Evolutionary conservation across 306 rosid species (phyloP), one percentile per base, ranked within the genome.

Genomic region (Quercus variabilis): DNA sequence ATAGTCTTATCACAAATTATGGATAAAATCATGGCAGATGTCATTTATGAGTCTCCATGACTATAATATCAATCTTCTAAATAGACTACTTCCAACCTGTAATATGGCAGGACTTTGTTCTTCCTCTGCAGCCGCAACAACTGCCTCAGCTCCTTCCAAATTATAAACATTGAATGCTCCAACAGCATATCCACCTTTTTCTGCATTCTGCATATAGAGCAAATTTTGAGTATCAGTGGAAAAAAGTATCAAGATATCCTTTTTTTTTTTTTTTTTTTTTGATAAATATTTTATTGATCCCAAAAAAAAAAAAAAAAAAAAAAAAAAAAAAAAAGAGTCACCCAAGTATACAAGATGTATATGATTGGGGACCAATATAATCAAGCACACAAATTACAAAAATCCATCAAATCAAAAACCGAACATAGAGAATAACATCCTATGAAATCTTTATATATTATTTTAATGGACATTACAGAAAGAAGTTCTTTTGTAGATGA

Each of bases 81-180:
- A 21, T 55, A 55, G 19, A 72, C 64, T 77, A 69, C 51, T 80
- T 76, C 85, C 69, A 67, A 94, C 99, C 97, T 94, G 99, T 83
- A 94, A 85, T 82, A 94, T 94, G 51, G 97, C 99, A 73, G 99
- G 97, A 83, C 99, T 94, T 41, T 76, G 87, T 86, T 87, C 85
- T 90, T 92, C 93, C 80, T 94, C 99, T 55, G 97, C 99, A 41
- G 99, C 99, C 78, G 97, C 86, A 74, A 92, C 88, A 81, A 94
- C 95, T 55, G 99, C 97, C 82, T 90, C 90, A 65, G 84, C 95
- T 86, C 97, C 99, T 92, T 94, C 97, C 89, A 94, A 84, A 91
- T 94, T 94, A 78, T 94, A 94, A 59, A 94, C 92, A 28, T 92
- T 94, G 85, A 94, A 94, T n/a, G 99, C 99, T 86, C 99, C 99